phyloP scores from a whole-genome alignment of 1,284 basidiomycete genomes.

The Trametes pubescens region DNA sequence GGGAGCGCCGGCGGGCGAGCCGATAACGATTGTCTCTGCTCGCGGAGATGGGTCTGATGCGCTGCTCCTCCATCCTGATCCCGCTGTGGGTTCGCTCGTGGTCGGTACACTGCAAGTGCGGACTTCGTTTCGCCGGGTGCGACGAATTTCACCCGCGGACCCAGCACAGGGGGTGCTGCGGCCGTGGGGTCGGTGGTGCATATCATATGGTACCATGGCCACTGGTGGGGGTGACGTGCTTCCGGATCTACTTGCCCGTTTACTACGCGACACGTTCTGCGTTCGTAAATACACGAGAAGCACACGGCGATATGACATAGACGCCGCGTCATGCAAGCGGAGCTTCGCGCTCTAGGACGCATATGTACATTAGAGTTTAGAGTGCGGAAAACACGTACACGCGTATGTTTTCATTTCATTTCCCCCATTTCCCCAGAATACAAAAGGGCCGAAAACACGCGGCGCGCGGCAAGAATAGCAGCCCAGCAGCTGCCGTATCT shows the following conservation, averaged over 20 bases:
- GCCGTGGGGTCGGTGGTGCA: neutral
- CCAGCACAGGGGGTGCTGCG: neutral
- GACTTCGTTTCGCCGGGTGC: constrained; percentile 9
- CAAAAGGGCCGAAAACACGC: constrained; percentile 2
- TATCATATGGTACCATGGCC: neutral
- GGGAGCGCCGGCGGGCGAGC: neutral
- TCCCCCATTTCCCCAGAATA: neutral
- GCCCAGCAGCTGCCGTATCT: neutral
- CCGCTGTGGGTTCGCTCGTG: neutral
- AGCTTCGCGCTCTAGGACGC: neutral
- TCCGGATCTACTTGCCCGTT: neutral
- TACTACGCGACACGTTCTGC: neutral
- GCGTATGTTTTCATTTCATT: neutral
- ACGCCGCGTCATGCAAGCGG: neutral
- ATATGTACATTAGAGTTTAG: constrained; percentile 18
- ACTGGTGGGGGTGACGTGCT: neutral
- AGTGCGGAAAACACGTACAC: constrained; percentile 2
- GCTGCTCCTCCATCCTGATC: neutral
- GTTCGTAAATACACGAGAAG: neutral
- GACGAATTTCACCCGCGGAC: neutral
- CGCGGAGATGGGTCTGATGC: constrained; percentile 6
- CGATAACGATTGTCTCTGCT: constrained; percentile 1
- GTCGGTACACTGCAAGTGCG: constrained; percentile 7
- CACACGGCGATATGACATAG: neutral
- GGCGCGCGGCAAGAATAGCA: constrained; percentile 5